These are phyloP conservation scores for Aristolochia fimbriata DNA, from an alignment of 164 flowering plant genomes.

Conservation along the genomic window DNA sequence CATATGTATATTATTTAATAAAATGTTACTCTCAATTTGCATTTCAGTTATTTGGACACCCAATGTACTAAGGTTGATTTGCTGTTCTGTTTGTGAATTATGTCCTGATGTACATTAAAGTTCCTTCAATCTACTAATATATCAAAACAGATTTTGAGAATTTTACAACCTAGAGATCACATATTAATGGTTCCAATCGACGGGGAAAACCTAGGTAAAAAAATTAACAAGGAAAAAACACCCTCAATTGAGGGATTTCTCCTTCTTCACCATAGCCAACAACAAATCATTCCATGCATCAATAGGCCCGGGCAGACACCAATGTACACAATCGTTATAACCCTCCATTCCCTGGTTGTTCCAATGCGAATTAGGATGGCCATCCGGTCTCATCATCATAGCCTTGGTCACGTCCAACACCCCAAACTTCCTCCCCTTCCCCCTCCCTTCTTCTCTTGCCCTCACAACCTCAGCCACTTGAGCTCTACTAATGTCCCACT, in stretches of 20 bases:
- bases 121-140: no score
- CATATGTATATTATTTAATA: no score
- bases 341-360: slow-evolving; percentile 62
- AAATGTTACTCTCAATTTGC: no score
- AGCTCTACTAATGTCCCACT: slow-evolving; percentile 40
- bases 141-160: no score
- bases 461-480: slow-evolving; percentile 51
- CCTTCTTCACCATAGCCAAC: slow-evolving; percentile 23
- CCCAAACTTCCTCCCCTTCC: slow-evolving; percentile 31
- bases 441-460: slow-evolving; percentile 22
- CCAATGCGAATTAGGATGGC: slow-evolving; percentile 73
- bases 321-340: slow-evolving; percentile 68
- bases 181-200: no score
- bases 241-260: not conserved
- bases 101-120: no score
- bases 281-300: slow-evolving; percentile 75
- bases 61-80: no score
- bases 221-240: no score
- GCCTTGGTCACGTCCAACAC: slow-evolving; percentile 67
- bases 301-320: slow-evolving; percentile 95
- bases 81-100: no score
- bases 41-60: no score
- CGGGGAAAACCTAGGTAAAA: no score
- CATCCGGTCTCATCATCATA: slow-evolving; percentile 84
- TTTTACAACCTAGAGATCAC: no score